Evolutionary conservation across 2,329 filamentous ascomycete species (phyloP).

Genomic region (Metarhizium anisopliae): DNA sequence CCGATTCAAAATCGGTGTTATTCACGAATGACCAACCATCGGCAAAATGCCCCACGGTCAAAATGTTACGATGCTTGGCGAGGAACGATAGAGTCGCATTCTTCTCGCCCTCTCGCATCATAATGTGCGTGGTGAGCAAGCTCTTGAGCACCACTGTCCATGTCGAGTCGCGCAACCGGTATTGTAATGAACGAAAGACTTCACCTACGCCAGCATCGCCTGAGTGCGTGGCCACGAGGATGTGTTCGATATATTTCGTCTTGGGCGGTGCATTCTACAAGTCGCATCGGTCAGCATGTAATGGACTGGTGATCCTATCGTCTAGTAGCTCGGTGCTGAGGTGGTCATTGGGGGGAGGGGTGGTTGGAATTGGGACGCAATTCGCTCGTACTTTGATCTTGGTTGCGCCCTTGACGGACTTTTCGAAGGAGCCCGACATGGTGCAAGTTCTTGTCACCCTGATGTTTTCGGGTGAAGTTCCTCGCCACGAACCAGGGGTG

Average conservation of each 20-base stretch:
- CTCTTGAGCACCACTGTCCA: constrained; percentile 99
- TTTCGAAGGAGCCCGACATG: constrained; percentile 91
- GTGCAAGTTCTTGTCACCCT: constrained; percentile 10
- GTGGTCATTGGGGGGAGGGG: neutral
- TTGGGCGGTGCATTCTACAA: constrained; percentile 83
- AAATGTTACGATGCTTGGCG: constrained; percentile 68
- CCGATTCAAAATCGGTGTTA: neutral
- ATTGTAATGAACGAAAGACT: constrained; percentile 85
- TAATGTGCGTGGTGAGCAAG: constrained; percentile 88
- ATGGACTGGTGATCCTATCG: neutral
- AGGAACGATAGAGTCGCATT: constrained; percentile 84
- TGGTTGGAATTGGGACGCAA: neutral
- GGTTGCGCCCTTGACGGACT: constrained; percentile 96
- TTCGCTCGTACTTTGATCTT: constrained; percentile 74
- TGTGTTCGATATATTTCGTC: constrained; percentile 98
- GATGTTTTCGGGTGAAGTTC: neutral
- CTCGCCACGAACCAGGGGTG: neutral
- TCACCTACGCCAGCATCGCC: constrained; percentile 92
- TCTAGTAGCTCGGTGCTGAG: neutral
- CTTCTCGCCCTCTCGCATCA: constrained; percentile 90
- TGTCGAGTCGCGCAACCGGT: constrained; percentile 85
- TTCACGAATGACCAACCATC: constrained; percentile 56
- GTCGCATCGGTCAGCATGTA: neutral
- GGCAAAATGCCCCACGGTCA: constrained; percentile 85
- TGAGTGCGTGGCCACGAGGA: constrained; percentile 87